Evolutionary conservation across 768 basidiomycete species (phyloP), one percentile per base, ranked within the genome.

Genomic region (Dioszegia aurantiaca): DNA sequence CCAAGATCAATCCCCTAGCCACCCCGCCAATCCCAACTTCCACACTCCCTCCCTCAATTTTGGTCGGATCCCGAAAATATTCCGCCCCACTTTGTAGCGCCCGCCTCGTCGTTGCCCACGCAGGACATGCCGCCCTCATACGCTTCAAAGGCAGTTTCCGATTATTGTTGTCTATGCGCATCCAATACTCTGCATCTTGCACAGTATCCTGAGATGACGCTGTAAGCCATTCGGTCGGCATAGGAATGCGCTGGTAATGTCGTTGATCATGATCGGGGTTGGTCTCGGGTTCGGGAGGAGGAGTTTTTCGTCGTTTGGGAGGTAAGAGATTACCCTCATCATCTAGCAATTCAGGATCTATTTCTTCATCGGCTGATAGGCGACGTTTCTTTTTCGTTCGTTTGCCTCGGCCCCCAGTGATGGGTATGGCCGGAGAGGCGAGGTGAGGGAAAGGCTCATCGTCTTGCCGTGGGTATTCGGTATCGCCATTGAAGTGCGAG

Each of bases 1-100:
- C 72, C 1, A 76, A 56, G 17, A 76, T 61, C 10, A 76, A 44
- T 24, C 66, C 68, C 43, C 70, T 56, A 3, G 74, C 74, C n/a
- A 73, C 27, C 0, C 74, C 73, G 1, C 64, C 70, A 8, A 28
- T 56, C 16, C 67, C 70, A 26, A 72, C 62, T 39, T 70, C 63
- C 12, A 76, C 67, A 44, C 65, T 65, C 0, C 59, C 72, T 16
- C 74, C 74, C 10, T 42, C 48, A 4, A 68, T 71, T 36, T 42
- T 56, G 11, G 33, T 58, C 24, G 72, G 72, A 48, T 68, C 46
- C 26, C 63, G 51, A 21, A 72, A 55, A 43, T 74, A 72, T 51
- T 70, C 72, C 33, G 59, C 40, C 4, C 60, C 65, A 11, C 39
- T 31, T n/a, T 60, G 56, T 14, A 76, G 53, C 17, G 59, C 65